A percentile compares a stretch with the other conserved stretches of the same genome.
These are phyloP conservation scores for Cinnamomum micranthum DNA, from an alignment of 164 flowering plant genomes.

Conservation along the genomic window DNA sequence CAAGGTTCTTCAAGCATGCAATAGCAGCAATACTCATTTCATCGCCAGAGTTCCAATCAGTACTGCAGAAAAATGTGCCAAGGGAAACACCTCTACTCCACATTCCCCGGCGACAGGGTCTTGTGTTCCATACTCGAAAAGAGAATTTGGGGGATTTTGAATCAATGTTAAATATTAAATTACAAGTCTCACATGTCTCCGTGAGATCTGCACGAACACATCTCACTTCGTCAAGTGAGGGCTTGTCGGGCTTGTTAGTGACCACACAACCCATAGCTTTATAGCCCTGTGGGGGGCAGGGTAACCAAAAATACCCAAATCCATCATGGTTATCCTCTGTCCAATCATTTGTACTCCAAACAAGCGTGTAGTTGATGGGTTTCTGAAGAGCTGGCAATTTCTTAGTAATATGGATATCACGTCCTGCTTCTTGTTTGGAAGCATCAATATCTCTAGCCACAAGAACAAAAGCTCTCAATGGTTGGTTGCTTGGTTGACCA, in stretches of 20 bases:
- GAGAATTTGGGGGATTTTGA: conserved; percentile 21
- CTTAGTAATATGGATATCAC: neutral
- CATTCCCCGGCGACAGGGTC: conserved; percentile 69
- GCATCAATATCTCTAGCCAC: conserved; percentile 46
- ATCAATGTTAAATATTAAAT: conserved; percentile 25
- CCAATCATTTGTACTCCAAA: conserved; percentile 66
- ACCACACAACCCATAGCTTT: conserved; percentile 73
- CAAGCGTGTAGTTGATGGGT: conserved; percentile 54
- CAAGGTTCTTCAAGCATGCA: conserved; percentile 67
- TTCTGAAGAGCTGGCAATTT: conserved; percentile 42
- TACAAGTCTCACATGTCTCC: conserved; percentile 51
- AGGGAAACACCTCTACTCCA: conserved; percentile 54
- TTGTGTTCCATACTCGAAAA: conserved; percentile 53
- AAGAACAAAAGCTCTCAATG: conserved; percentile 63
- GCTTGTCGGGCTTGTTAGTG: conserved; percentile 53
- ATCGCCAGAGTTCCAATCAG: conserved; percentile 25
- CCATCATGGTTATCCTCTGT: conserved; percentile 33
- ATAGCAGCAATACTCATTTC: conserved; percentile 22
- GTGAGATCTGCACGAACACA: conserved; percentile 84
- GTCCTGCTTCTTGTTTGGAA: conserved; percentile 6
- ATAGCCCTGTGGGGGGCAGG: conserved; percentile 76
- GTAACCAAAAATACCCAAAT: conserved; percentile 75
- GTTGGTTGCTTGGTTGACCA: conserved; percentile 56
- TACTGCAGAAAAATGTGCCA: conserved; percentile 77
- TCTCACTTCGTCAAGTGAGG: conserved; percentile 57